Evolutionary conservation across 2,329 filamentous ascomycete genomes (phyloP).

Genomic region (Colletotrichum caudatum): DNA sequence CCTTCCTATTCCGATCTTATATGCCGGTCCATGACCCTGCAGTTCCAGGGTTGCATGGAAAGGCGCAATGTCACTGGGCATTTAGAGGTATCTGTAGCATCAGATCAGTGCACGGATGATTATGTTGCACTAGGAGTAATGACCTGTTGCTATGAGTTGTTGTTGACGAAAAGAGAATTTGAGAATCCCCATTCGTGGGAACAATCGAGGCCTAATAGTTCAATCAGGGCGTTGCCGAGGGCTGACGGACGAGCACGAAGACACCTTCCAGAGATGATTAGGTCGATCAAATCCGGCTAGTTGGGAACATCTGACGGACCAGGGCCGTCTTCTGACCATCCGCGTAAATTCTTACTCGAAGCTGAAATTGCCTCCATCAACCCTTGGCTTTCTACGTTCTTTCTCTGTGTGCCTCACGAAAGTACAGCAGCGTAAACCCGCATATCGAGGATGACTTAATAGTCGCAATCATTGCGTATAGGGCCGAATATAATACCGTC

Average conservation of each 20-base stretch:
- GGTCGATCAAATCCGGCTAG: neutral
- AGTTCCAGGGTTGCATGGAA: neutral
- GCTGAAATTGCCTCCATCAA: no score
- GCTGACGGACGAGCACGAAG: neutral
- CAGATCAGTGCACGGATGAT: neutral
- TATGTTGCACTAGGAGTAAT: neutral
- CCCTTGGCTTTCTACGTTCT: no score
- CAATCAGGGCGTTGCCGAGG: neutral
- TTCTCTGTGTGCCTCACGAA: no score
- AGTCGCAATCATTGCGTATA: neutral
- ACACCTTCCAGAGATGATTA: conserved; percentile 4
- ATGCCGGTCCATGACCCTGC: conserved; percentile 16
- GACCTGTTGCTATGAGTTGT: neutral
- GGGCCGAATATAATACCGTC: neutral
- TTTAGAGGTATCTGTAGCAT: conserved; percentile 3
- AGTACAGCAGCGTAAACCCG: no score
- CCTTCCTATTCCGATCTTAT: conserved; percentile 33
- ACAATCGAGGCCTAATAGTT: no score
- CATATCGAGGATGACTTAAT: neutral
- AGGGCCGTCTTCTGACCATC: neutral
- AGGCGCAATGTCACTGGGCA: conserved; percentile 2
- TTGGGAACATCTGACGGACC: neutral
- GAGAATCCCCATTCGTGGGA: neutral
- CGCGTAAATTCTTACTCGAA: no score
- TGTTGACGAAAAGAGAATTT: no score